Evolutionary conservation across 495 filamentous ascomycete species (phyloP).

Genomic region (Aspergillus conjunctus): DNA sequence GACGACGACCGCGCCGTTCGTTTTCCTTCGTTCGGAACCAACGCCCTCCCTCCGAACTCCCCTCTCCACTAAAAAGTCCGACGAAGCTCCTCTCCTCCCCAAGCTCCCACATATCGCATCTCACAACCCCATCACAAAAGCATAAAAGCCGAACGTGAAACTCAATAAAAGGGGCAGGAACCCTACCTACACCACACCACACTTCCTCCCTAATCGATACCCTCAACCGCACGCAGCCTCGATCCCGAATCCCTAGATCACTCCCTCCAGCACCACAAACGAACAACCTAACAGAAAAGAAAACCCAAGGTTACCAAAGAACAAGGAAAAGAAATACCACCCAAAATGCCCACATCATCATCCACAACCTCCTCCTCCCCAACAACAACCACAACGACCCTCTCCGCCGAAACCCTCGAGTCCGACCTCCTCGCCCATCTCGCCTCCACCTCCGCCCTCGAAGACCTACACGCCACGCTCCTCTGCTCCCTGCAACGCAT

Average conservation of each 20-base stretch:
- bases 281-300: not conserved
- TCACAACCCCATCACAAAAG: too few relatives aligned
- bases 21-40: too few relatives aligned
- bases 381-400: constrained; percentile 16
- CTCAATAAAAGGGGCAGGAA: too few relatives aligned
- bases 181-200: too few relatives aligned
- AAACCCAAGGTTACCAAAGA: not conserved
- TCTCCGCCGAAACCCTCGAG: constrained; percentile 45
- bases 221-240: too few relatives aligned
- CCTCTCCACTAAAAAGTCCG: not conserved
- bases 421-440: constrained; percentile 48
- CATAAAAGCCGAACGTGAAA: too few relatives aligned
- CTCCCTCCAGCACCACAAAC: too few relatives aligned
- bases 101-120: too few relatives aligned
- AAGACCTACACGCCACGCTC: constrained; percentile 47
- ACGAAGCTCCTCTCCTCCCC: too few relatives aligned
- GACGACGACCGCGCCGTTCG: not conserved
- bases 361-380: constrained; percentile 8
- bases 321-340: not conserved
- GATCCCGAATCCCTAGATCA: too few relatives aligned
- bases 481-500: constrained; percentile 45
- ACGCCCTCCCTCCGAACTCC: not conserved
- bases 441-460: constrained; percentile 43
- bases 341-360: constrained; percentile 21
- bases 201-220: too few relatives aligned